Conservation (phyloP, 108 stramenopile genomes). For the Cyclostephanos invisitatus region DNA sequence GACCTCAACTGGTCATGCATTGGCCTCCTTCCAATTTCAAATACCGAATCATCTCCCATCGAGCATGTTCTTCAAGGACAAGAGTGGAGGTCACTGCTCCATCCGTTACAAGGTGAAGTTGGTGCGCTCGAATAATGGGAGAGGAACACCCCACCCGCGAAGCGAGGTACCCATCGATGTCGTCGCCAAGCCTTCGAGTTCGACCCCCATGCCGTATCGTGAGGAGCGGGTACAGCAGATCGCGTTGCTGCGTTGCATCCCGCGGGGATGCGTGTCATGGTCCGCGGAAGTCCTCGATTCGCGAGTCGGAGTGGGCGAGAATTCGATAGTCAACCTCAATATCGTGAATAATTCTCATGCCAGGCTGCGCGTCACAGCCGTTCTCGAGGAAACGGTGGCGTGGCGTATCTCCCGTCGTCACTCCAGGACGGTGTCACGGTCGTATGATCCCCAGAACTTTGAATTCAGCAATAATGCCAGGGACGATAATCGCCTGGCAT, state of each 20-base stretch:
- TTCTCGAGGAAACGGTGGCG: conserved; percentile 8
- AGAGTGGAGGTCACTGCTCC: conserved; percentile 11
- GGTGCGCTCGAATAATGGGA: neutral
- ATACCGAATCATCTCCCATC: conserved; percentile 23
- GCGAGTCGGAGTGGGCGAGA: conserved; percentile 17
- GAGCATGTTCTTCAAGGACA: conserved; percentile 1
- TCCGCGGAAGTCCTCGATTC: conserved; percentile 4
- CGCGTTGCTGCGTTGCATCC: conserved; percentile 12
- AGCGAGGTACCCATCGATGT: conserved; percentile 9
- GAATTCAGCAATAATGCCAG: neutral
- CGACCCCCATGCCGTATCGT: conserved; percentile 5
- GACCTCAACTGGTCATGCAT: neutral
- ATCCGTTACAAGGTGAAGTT: conserved; percentile 16
- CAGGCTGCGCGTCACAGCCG: conserved; percentile 14
- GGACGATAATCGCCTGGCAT: neutral
- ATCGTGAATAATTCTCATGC: conserved; percentile 9
- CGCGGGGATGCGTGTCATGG: conserved; percentile 16
- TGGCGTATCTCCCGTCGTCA: neutral
- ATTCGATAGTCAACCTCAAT: conserved; percentile 6
- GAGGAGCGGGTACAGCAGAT: conserved; percentile 3
- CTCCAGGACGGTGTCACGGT: neutral
- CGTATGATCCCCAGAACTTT: neutral
- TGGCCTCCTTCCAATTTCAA: conserved; percentile 14
- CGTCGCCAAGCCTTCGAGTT: conserved; percentile 11
- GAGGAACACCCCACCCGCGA: neutral